Base-by-base conservation (phyloP, 139 green algal species). In the Gonium pectorale region DNA sequence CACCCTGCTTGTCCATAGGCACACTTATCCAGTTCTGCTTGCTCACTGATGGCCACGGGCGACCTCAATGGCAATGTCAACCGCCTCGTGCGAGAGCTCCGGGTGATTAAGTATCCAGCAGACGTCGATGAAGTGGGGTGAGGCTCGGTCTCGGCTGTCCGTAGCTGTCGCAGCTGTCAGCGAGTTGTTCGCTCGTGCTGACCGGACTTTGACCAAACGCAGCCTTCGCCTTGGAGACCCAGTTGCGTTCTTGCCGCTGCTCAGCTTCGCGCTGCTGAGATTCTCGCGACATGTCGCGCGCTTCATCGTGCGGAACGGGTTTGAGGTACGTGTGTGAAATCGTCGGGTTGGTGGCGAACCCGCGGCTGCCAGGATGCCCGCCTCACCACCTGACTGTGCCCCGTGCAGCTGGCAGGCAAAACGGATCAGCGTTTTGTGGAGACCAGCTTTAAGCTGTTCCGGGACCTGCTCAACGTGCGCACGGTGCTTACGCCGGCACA, bases 401-500 rank as follows among this genome's bases (percentile, higher is more conserved):
- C 13, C 26, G 8, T 82, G 75, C 92, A 97, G 93, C 73, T 97
- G 29, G 89, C 92, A 35, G 94, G 93, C 35, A 95, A 95, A 52
- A 95, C 90, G 5, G 94, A 97, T 67, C 81, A 93, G 27, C 85
- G 91, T 0, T 97, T 97, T 80, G 84, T 95, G 5, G 91, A 96
- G 66, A 62, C 37, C 21, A 89, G 79, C 3, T 94, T 97, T 62
- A 90, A 86, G 70, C 75, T 96, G 8, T 72, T 91, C 4, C 46
- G 95, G 5, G 95, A 96, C 38, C 63, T 87, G 44, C 89, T 96
- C 52, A 86, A 86, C 26, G 41, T 97, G 31, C 87, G 80, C 27
- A 90, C 86, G 24, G 90, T 93, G 0, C 63, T 97, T 1, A 95
- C 93, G 27, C 78, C 89, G 31, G 70, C 75, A 9, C 94, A 97